Base-by-base conservation (phyloP, 176 grass and related monocot species). In the Oryza brachyantha region DNA sequence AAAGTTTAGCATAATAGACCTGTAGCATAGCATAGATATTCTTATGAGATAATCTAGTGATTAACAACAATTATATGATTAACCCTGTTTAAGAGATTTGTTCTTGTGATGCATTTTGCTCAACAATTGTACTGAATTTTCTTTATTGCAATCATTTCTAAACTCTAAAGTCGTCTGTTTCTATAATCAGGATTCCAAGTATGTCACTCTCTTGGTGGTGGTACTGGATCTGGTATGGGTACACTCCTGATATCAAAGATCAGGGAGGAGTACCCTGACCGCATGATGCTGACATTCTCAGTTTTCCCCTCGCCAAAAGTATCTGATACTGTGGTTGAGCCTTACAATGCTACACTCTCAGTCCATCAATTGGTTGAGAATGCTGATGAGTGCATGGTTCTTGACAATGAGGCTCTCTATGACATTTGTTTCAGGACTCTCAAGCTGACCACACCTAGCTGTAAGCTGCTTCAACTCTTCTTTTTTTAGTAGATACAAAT, bases 291-390 rank as follows among this genome's bases (percentile, higher is more conserved):
- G 41, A 89, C 90, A 26, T 92, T 92, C 86, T 92, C 90, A 36
- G 86, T 92, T 66, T 92, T 89, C 69, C 90, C 86, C 28, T 89
- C 86, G 29, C 90, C 86, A 13, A 89, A 92, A 81, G 90, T 92
- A 32, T 92, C 90, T 4, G 90, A 92, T 78, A 92, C 90, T 6
- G 90, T 92, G 19, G 90, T 92, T 77, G 90, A 92, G 73, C 90
- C 90, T 19, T 92, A 92, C 70, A 92, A 92, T 58, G 90, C 90
- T 3, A 92, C 90, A 57, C 90, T 92, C 59, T 92, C 90, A 10
- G 90, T 92, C 31, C 90, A 92, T 32, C 90, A 92, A 75, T 67
- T 92, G 34, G 90, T 92, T n/a, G 90, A 92, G 83, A 92, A 92
- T 73, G 90, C 90, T 29, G 90, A 92, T 43, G 90, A 92, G 75